Base-by-base conservation (phyloP, 2,329 filamentous ascomycete genomes). In the Didymella keratinophila region DNA sequence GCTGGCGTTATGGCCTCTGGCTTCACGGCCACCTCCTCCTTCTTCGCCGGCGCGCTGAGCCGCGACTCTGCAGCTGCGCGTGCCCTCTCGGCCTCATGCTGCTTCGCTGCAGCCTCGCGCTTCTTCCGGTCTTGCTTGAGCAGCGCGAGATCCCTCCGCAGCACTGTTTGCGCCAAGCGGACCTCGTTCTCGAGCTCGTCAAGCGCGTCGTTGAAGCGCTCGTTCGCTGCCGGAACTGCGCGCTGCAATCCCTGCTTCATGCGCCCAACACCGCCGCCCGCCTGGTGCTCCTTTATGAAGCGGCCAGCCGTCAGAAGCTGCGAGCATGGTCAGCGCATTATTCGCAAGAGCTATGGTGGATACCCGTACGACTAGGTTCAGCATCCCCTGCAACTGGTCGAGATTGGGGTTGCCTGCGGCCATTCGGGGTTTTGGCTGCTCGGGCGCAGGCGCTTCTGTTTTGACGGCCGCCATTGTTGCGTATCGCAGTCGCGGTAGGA, bases 101-200 rank as follows among this genome's bases (percentile, higher is more conserved):
- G 62, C 39, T 66, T 72, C 3, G 69, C 72, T 36, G 71, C 75
- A 30, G 70, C 73, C 56, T 77, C 75, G 43, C 71, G 70, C 65
- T 73, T 70, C 63, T 68, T 66, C 61, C 76, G 72, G 34, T 75
- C 71, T 43, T 72, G 68, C 56, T 72, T 71, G 42, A 73, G 63
- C 50, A 76, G 45, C n/a, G 75, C 76, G 32, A 77, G 71, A 62
- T 78, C 76, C 45, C 76, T 57, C 8, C 75, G 70, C 52, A 77
- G 58, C 9, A 77, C 75, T 0, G 66, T 62, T 32, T 78, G 73
- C 8, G 75, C 74, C 18, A 69, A 63, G 56, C 62, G 65, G 41
- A 84, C 67, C 52, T 83, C 78, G 43, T 76, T 74, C 64, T 83
- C 81, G 14, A 84, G 74, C 56, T 79, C 74, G 69, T 84, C 82